Evolutionary conservation across 352 stramenopile species (phyloP).

Genomic region (Globisporangium okanoganense): DNA sequence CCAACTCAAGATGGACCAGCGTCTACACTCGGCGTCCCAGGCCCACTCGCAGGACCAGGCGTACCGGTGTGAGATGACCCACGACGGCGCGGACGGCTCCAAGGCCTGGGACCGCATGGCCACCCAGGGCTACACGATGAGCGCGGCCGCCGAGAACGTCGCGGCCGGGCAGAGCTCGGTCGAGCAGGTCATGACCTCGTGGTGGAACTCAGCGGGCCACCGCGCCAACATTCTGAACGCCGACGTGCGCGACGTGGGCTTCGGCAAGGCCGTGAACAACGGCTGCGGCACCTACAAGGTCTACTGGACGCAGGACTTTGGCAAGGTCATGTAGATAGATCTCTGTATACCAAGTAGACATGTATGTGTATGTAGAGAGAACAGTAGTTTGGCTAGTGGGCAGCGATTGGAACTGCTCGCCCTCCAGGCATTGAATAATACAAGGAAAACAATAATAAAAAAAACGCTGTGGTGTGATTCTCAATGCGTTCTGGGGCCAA

Average conservation of each 20-base stretch:
- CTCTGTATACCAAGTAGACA: not conserved
- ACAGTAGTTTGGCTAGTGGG: not conserved
- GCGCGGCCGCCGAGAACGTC: conserved; percentile 39
- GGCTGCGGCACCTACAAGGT: conserved; percentile 11
- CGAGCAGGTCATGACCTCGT: conserved; percentile 37
- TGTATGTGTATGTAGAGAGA: not conserved
- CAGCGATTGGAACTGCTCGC: not conserved
- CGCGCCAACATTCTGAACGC: conserved; percentile 42
- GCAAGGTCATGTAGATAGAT: conserved; percentile 2
- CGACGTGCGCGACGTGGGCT: conserved; percentile 10
- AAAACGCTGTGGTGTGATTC: not conserved
- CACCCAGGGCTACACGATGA: conserved; percentile 33
- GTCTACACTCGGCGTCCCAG: conserved; percentile 29
- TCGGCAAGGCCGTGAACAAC: conserved; percentile 7
- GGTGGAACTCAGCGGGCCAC: conserved; percentile 45
- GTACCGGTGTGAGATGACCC: conserved; percentile 32
- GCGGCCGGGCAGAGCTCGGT: conserved; percentile 35
- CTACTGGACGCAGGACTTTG: conserved; percentile 18
- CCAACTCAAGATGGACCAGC: conserved; percentile 36
- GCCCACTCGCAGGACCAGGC: conserved; percentile 44
- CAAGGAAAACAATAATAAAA: not conserved
- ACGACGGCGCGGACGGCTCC: conserved; percentile 38
- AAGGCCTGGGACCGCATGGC: conserved; percentile 37
- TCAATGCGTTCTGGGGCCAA: not conserved
- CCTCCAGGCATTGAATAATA: not conserved